These are phyloP conservation scores for Lophiostoma macrostomum DNA, from an alignment of 495 filamentous ascomycete genomes.

Conservation along the genomic window DNA sequence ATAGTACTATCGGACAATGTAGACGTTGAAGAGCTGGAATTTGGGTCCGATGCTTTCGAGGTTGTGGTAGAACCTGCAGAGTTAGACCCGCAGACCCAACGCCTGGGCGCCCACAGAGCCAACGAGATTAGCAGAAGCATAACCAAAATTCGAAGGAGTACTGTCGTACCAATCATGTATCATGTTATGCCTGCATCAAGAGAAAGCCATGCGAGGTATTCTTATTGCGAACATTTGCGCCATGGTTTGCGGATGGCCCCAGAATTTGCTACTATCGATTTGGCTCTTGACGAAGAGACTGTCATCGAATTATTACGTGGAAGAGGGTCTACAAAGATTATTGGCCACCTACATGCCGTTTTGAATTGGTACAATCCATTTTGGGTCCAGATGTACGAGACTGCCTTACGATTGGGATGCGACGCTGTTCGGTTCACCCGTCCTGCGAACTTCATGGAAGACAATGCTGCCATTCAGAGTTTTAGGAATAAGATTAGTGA, in stretches of 20 bases:
- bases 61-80: slow-evolving; percentile 55
- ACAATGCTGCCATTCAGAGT: slow-evolving; percentile 55
- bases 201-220: slow-evolving; percentile 33
- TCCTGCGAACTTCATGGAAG: slow-evolving; percentile 56
- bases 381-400: slow-evolving; percentile 44
- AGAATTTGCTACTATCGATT: slow-evolving; percentile 68
- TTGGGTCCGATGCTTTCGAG: slow-evolving; percentile 69
- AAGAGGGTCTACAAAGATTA: slow-evolving; percentile 69
- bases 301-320: slow-evolving; percentile 53
- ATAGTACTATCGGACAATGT: slow-evolving; percentile 53
- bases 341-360: slow-evolving; percentile 54
- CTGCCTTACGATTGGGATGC: slow-evolving; percentile 61
- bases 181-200: slow-evolving; percentile 52
- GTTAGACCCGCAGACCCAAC: not conserved
- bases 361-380: slow-evolving; percentile 60
- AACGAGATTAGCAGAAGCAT: slow-evolving; percentile 56
- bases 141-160: slow-evolving; percentile 59
- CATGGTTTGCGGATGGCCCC: slow-evolving; percentile 70
- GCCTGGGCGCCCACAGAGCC: slow-evolving; percentile 26
- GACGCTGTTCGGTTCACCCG: slow-evolving; percentile 67
- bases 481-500: slow-evolving; percentile 52
- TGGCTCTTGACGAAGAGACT: slow-evolving; percentile 53
- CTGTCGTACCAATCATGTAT: slow-evolving; percentile 66
- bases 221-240: slow-evolving; percentile 60
- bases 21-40: slow-evolving; percentile 62